These are phyloP conservation scores for Scheffersomyces segobiensis DNA, from an alignment of 1,139 yeast species.

Conservation along the genomic window DNA sequence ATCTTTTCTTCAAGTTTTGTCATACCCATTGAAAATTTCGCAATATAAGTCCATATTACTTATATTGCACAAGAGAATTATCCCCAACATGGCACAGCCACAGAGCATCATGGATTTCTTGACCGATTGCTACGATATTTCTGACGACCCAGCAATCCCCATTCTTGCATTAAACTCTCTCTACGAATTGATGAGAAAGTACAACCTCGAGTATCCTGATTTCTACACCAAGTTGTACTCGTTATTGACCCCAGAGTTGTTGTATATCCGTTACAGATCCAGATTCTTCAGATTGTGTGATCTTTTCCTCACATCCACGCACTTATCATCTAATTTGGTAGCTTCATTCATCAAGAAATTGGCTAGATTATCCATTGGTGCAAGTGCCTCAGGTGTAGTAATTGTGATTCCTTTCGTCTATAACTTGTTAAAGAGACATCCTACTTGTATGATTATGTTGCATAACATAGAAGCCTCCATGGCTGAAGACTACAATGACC, in stretches of 20 bases:
- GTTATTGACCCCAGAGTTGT: slow-evolving; percentile 69
- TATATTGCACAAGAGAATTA: slow-evolving; percentile 77
- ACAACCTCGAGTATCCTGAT: slow-evolving; percentile 90
- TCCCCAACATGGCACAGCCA: slow-evolving; percentile 80
- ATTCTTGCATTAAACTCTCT: slow-evolving; percentile 84
- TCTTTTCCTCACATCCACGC: slow-evolving; percentile 82
- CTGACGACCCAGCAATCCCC: slow-evolving; percentile 68
- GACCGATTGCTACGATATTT: slow-evolving; percentile 74
- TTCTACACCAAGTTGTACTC: slow-evolving; percentile 83
- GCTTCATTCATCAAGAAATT: slow-evolving; percentile 88
- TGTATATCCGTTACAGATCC: slow-evolving; percentile 79
- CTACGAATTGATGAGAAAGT: slow-evolving; percentile 78
- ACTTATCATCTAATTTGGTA: slow-evolving; percentile 76
- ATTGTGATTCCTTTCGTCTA: slow-evolving; percentile 88
- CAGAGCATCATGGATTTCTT: slow-evolving; percentile 88
- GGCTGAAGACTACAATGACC: slow-evolving; percentile 52
- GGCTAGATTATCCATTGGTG: slow-evolving; percentile 71
- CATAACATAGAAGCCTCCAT: slow-evolving; percentile 49
- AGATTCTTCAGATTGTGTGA: slow-evolving; percentile 88
- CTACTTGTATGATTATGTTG: slow-evolving; percentile 87
- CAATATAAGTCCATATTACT: slow-evolving; percentile 73
- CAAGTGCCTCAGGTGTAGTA: slow-evolving; percentile 90
- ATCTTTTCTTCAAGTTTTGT: slow-evolving; percentile 60
- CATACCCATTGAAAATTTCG: slow-evolving; percentile 45
- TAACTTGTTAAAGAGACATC: slow-evolving; percentile 85